Evolutionary conservation across 2,329 filamentous ascomycete species (phyloP).

Genomic region (Diaporthe citriasiana): DNA sequence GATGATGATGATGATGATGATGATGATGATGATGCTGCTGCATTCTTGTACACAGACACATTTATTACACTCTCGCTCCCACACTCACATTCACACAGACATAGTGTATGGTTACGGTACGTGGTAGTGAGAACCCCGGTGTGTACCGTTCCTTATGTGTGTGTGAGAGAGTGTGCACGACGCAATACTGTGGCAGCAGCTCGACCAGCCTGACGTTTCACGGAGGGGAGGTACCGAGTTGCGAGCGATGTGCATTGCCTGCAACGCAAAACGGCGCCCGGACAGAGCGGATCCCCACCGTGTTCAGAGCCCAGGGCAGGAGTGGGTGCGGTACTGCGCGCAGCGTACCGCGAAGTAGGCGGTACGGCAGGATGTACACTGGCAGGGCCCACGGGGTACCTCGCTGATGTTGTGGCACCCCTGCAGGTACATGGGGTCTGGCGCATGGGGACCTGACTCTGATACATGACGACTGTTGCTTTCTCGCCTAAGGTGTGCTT

Average conservation of each 20-base stretch:
- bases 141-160: not conserved
- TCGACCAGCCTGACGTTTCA: conserved; percentile 34
- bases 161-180: not conserved
- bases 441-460: conserved; percentile 39
- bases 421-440: conserved; percentile 39
- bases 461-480: conserved; percentile 41
- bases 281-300: conserved; percentile 36
- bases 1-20: too few relatives aligned
- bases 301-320: conserved; percentile 18
- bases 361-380: conserved; percentile 19
- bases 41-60: conserved; percentile 25
- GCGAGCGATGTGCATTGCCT: conserved; percentile 20
- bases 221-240: conserved; percentile 34
- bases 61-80: not conserved
- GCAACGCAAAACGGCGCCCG: conserved; percentile 32
- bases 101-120: not conserved
- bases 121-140: conserved; percentile 12
- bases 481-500: conserved; percentile 41
- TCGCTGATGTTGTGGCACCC: conserved; percentile 11
- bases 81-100: not conserved
- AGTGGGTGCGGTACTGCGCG: not conserved
- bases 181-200: conserved; percentile 15
- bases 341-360: conserved; percentile 2
- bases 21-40: too few relatives aligned
- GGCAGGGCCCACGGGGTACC: conserved; percentile 26